phyloP scores from a whole-genome alignment of 306 rosid species.

The Cucurbita pepo region DNA sequence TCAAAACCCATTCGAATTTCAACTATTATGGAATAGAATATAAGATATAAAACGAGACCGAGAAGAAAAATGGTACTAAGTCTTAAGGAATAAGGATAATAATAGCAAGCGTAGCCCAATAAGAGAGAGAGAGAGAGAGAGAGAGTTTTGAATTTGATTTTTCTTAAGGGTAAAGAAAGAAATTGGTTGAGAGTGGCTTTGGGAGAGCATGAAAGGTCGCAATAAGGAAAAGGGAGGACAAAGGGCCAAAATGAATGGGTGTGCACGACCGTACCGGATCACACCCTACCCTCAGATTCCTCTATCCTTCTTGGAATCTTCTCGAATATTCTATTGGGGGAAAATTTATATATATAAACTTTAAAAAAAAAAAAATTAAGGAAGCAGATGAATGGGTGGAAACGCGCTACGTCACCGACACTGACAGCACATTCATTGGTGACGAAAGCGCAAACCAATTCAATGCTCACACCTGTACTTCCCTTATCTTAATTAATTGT shows the following conservation, averaged over 20 bases:
- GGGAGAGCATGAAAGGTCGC: conserved; percentile 1
- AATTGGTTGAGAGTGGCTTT: neutral
- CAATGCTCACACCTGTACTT: neutral
- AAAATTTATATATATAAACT: neutral
- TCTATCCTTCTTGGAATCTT: neutral
- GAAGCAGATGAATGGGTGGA: neutral
- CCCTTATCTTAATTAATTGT: neutral
- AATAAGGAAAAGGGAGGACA: neutral
- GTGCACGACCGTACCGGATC: neutral
- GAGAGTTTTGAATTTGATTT: neutral
- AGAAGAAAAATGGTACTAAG: neutral
- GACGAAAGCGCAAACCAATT: neutral
- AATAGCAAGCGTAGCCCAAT: neutral
- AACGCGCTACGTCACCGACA: neutral
- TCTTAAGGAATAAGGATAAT: neutral
- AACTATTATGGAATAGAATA: neutral
- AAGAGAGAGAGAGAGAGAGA: neutral
- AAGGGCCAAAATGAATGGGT: neutral
- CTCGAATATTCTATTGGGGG: neutral
- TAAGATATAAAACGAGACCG: neutral
- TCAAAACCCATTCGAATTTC: neutral
- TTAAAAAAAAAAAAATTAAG: neutral
- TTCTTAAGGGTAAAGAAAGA: neutral
- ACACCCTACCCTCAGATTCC: neutral
- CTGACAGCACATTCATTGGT: neutral